Percentiles rank a stretch among this genome's conserved stretches.
phyloP scores from a whole-genome alignment of 2,329 filamentous ascomycete genomes.

The Neodidymelliopsis sp. region DNA sequence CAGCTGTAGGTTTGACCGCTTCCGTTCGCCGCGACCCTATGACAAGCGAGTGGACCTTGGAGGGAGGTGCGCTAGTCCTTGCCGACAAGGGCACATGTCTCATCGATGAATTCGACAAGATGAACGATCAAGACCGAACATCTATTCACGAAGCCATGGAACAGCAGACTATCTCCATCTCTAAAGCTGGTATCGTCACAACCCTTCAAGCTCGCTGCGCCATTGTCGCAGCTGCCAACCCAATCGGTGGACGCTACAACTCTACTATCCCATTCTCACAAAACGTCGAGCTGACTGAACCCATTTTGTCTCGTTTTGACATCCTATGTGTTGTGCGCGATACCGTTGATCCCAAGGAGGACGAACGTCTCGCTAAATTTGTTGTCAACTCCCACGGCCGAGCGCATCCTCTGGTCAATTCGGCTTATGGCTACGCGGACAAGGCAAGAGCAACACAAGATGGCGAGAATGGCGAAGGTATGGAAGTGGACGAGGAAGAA shows the following conservation, averaged over 20 bases:
- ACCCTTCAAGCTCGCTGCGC: conserved; percentile 95
- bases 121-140: conserved; percentile 98
- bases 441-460: conserved; percentile 32
- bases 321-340: conserved; percentile 96
- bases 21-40: conserved; percentile 94
- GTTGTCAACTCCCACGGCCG: conserved; percentile 94
- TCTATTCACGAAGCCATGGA: conserved; percentile 99
- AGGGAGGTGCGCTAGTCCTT: conserved; percentile 93
- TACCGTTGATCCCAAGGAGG: conserved; percentile 89
- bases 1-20: conserved; percentile 95
- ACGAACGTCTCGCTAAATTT: conserved; percentile 91
- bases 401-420: conserved; percentile 72
- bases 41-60: conserved; percentile 96
- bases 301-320: conserved; percentile 97
- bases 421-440: conserved; percentile 41
- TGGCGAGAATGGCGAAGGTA: conserved; percentile 56
- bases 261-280: conserved; percentile 93
- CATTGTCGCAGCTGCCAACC: conserved; percentile 96
- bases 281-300: conserved; percentile 96
- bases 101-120: conserved; percentile 99
- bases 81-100: conserved; percentile 94
- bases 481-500: conserved; percentile 60
- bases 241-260: conserved; percentile 95
- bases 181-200: conserved; percentile 97
- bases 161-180: conserved; percentile 99